A percentile compares a stretch with the other conserved stretches of the same genome.
These are phyloP conservation scores for Calonectria hongkongensis DNA, from an alignment of 2,329 filamentous ascomycete species.

Conservation along the genomic window DNA sequence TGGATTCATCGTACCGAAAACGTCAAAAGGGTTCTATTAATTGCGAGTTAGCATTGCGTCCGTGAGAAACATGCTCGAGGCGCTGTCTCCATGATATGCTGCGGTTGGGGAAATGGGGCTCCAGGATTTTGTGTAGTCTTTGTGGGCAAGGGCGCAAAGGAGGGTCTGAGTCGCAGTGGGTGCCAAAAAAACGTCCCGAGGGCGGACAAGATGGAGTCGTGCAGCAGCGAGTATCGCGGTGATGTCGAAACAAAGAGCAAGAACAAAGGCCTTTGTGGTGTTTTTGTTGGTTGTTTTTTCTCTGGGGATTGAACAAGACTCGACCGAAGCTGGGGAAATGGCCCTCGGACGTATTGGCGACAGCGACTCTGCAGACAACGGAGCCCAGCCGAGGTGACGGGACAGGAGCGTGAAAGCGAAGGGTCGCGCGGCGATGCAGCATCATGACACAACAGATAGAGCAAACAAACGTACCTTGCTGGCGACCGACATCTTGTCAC, in stretches of 20 bases:
- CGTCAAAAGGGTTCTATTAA: constrained; percentile 95
- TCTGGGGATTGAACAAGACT: neutral
- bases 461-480: constrained; percentile 70
- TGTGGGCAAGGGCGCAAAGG: constrained; percentile 16
- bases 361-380: constrained; percentile 16
- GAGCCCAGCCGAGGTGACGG: constrained; percentile 14
- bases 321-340: constrained; percentile 9
- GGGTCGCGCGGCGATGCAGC: constrained; percentile 25
- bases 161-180: constrained; percentile 31
- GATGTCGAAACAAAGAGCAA: constrained; percentile 1
- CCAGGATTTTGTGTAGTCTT: constrained; percentile 5
- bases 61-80: constrained; percentile 21
- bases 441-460: constrained; percentile 29
- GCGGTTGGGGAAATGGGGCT: constrained; percentile 1
- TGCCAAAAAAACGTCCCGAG: constrained; percentile 9
- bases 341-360: constrained; percentile 11
- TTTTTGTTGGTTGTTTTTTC: neutral
- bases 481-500: constrained; percentile 77
- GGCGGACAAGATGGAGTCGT: constrained; percentile 10
- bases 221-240: constrained; percentile 4
- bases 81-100: constrained; percentile 6
- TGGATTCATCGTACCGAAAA: constrained; percentile 85
- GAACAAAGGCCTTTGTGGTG: constrained; percentile 6
- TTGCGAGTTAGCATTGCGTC: constrained; percentile 47
- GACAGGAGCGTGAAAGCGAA: constrained; percentile 17